These are phyloP conservation scores for Xylaria digitata DNA, from an alignment of 2,329 filamentous ascomycete genomes.

Conservation along the genomic window DNA sequence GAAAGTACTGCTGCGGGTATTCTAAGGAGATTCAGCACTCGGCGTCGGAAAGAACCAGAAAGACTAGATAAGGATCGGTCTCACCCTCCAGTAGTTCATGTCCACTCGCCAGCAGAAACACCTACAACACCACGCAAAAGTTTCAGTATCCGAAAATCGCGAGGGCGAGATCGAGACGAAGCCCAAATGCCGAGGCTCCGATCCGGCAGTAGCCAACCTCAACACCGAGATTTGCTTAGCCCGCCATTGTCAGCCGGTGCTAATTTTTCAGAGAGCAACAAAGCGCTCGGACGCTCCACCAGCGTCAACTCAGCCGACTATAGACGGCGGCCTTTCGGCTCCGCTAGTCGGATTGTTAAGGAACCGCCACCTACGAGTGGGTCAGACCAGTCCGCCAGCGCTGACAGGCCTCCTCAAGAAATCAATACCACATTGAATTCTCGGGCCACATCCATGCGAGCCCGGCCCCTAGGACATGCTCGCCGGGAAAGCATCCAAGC, in stretches of 20 bases:
- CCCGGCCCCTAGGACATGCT: constrained; percentile 90
- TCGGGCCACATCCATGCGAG: constrained; percentile 74
- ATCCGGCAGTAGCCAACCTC: constrained; percentile 73
- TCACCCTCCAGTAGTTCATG: constrained; percentile 77
- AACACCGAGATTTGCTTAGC: constrained; percentile 81
- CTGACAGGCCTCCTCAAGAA: constrained; percentile 63
- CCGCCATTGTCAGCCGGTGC: constrained; percentile 74
- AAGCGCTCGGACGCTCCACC: constrained; percentile 83
- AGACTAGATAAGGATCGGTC: constrained; percentile 72
- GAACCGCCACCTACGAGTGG: constrained; percentile 81
- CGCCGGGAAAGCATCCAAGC: constrained; percentile 93
- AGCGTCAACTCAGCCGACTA: constrained; percentile 92
- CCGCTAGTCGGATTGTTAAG: constrained; percentile 60
- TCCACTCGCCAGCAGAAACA: constrained; percentile 79
- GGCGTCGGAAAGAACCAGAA: constrained; percentile 76
- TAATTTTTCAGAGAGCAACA: constrained; percentile 67
- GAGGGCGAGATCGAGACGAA: constrained; percentile 64
- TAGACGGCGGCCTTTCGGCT: constrained; percentile 68
- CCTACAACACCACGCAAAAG: constrained; percentile 79
- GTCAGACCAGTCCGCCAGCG: constrained; percentile 77
- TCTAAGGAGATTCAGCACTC: constrained; percentile 89
- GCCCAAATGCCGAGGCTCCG: constrained; percentile 59
- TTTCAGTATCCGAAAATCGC: constrained; percentile 79
- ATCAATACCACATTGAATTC: constrained; percentile 64
- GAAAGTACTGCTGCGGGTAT: constrained; percentile 88